Conservation (phyloP, 176 grass and related monocot species). For the Puya raimondii region DNA sequence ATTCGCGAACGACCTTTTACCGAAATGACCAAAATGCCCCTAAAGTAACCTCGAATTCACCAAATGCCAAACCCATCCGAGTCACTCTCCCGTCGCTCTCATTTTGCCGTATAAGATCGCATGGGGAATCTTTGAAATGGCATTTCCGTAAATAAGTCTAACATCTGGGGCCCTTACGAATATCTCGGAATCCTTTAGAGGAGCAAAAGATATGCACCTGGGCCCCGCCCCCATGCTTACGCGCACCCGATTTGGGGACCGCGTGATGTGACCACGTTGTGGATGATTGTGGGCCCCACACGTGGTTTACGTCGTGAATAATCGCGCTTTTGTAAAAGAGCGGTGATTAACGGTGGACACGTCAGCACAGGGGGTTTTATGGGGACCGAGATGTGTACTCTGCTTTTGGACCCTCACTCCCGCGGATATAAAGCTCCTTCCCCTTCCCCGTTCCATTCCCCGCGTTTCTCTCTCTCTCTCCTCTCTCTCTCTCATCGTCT, state of each 20-base stretch:
- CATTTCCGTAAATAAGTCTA: neutral
- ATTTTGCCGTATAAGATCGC: too few relatives aligned
- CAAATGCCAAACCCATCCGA: neutral
- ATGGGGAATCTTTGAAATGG: neutral
- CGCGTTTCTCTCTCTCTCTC: constrained; percentile 9
- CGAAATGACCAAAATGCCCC: neutral
- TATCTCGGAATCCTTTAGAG: neutral
- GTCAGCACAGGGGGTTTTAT: neutral
- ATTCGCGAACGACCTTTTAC: neutral
- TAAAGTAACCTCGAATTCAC: neutral
- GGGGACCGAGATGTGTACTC: neutral
- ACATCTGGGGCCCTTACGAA: rapidly evolving
- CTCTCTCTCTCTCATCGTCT: neutral
- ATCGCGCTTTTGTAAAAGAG: neutral
- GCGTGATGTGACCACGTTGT: neutral
- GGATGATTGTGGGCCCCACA: constrained; percentile 6
- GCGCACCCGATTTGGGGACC: constrained; percentile 8
- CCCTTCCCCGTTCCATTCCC: neutral
- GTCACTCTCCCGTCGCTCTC: neutral
- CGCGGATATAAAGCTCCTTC: constrained; percentile 1
- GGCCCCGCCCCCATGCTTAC: constrained; percentile 11
- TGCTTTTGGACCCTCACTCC: neutral
- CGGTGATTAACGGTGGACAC: neutral
- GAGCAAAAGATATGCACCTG: constrained; percentile 9
- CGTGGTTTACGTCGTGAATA: neutral